Evolutionary conservation across 495 filamentous ascomycete genomes (phyloP), one percentile per base, ranked within the genome.

Genomic region (Annulohypoxylon stygium): DNA sequence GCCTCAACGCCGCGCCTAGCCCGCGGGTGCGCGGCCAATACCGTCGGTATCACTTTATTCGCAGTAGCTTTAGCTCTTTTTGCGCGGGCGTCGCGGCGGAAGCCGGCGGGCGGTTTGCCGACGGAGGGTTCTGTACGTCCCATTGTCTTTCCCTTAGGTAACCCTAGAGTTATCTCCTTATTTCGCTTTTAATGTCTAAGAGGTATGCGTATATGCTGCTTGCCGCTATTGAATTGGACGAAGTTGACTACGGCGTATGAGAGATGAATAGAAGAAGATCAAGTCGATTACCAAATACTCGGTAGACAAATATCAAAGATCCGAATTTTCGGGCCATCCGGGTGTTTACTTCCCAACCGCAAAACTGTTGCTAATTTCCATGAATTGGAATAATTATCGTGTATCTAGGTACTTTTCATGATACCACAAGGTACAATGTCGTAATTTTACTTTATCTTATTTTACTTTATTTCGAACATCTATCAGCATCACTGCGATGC

Each of bases 41-140:
- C 63, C 7, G 84, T 79, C 6, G 88, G 88, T 23, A 89, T 81
- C 55, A 77, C 80, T 55, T 83, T 85, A 71, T 87, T 86, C 67
- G 87, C 77, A 30, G 86, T 86, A 11, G 83, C 78, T 45, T 82
- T 83, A 16, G 88, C 86, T 55, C 80, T 78, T 67, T 85, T 87
- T 0, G 85, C 83, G 12, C 88, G 83, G 12, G 79, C 80, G 10
- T 81, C 78, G 54, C 76, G 76, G 34, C 76, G 76, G 66, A 78
- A 72, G 33, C 74, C 54, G 41, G 76, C 64, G 1, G 76, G 76
- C 0, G 65, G 76, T 18, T 68, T 71, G 25, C 73, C 76, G 33
- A 67, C 37, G 4, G 76, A 76, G 26, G 76, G 74, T 54, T 78
- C 76, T 4, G 76, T 78, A 43, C 76, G 74, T 60, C 76, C 76